Percentiles rank a stretch among this genome's conserved stretches.
These are phyloP conservation scores for Apiospora marii DNA, from an alignment of 2,329 filamentous ascomycete species.

Conservation along the genomic window DNA sequence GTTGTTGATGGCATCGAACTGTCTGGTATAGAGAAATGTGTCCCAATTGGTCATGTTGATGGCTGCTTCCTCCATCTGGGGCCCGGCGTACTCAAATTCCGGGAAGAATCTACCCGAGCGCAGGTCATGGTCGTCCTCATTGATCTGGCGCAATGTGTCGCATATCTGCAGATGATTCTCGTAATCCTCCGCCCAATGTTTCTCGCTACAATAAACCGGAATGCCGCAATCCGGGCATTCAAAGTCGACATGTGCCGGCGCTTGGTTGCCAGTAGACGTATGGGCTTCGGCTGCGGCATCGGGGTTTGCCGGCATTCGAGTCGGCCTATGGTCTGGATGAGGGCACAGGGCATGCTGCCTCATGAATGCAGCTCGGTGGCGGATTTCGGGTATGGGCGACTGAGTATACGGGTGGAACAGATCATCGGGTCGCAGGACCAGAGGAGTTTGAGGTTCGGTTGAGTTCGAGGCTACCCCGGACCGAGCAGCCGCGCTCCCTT, in stretches of 20 bases:
- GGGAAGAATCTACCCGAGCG: slow-evolving; percentile 89
- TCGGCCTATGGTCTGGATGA: slow-evolving; percentile 85
- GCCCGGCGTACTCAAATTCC: slow-evolving; percentile 90
- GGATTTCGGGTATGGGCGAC: slow-evolving; percentile 88
- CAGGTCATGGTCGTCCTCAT: slow-evolving; percentile 97
- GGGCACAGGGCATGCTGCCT: slow-evolving; percentile 93
- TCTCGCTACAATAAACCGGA: slow-evolving; percentile 91
- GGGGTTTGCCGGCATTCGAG: slow-evolving; percentile 70
- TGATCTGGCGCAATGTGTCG: slow-evolving; percentile 89
- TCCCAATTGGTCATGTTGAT: slow-evolving; percentile 99
- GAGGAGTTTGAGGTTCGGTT: slow-evolving; percentile 34
- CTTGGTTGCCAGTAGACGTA: slow-evolving; percentile 59
- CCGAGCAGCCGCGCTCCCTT: neutral
- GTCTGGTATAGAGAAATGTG: slow-evolving; percentile 90
- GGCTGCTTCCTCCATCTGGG: slow-evolving; percentile 89
- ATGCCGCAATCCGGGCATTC: slow-evolving; percentile 97
- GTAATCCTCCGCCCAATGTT: slow-evolving; percentile 96
- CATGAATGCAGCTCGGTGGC: slow-evolving; percentile 88
- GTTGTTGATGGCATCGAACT: slow-evolving; percentile 90
- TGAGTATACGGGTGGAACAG: slow-evolving; percentile 92
- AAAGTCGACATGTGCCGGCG: slow-evolving; percentile 75
- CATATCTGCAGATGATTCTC: slow-evolving; percentile 92
- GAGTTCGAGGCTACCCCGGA: slow-evolving; percentile 31
- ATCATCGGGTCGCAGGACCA: slow-evolving; percentile 72
- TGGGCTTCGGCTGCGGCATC: slow-evolving; percentile 68